Percentiles rank a stretch among this genome's conserved stretches.
These are phyloP conservation scores for Myxozyma geophila DNA, from an alignment of 805 yeast species.

Conservation along the genomic window DNA sequence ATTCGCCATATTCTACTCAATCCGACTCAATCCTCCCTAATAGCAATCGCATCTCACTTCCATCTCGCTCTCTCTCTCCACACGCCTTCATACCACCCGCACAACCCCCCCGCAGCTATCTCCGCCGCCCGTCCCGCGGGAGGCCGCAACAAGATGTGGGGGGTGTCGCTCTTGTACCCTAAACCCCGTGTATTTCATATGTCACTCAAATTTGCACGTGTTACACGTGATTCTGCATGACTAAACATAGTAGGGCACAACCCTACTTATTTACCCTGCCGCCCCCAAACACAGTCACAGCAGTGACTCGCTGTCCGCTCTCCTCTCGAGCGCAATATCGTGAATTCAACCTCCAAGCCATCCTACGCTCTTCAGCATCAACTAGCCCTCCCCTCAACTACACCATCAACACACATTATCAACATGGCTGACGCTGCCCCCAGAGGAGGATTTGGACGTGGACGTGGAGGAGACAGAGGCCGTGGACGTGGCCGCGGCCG, in stretches of 20 bases:
- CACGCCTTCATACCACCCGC: too few relatives aligned
- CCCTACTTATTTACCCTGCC: neutral
- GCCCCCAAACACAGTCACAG: constrained; percentile 12
- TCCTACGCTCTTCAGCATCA: neutral
- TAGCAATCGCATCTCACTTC: too few relatives aligned
- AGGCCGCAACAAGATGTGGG: too few relatives aligned
- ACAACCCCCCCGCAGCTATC: too few relatives aligned
- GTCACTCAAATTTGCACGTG: too few relatives aligned
- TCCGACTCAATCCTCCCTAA: too few relatives aligned
- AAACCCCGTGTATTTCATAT: too few relatives aligned
- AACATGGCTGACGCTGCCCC: constrained; percentile 45
- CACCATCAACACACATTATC: constrained; percentile 5
- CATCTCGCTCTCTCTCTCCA: too few relatives aligned
- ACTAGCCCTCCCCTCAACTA: constrained; percentile 2
- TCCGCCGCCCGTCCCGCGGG: too few relatives aligned
- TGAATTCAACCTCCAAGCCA: neutral
- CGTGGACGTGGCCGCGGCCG: constrained; percentile 61
- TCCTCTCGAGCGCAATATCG: neutral
- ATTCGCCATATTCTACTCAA: too few relatives aligned
- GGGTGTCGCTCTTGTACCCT: too few relatives aligned
- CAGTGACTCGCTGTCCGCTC: neutral
- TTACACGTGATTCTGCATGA: neutral
- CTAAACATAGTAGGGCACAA: neutral
- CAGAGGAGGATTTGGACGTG: constrained; percentile 50
- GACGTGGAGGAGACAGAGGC: constrained; percentile 58